phyloP scores from a whole-genome alignment of 2,329 filamentous ascomycete species.

The Trichophyton verrucosum region DNA sequence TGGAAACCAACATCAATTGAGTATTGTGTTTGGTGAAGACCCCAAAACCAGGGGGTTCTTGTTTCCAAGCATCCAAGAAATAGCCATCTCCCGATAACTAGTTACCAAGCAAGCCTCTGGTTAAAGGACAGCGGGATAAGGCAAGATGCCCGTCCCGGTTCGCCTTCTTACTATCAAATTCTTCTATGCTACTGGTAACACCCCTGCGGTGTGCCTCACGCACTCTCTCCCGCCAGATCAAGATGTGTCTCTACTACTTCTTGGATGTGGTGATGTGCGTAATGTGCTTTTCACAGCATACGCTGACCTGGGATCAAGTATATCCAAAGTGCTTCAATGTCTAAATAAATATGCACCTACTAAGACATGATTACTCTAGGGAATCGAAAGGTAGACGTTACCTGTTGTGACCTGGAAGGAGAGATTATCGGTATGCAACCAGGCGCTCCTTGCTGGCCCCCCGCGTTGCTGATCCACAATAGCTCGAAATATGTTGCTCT shows the following conservation, averaged over 20 bases:
- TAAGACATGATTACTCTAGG: background rate
- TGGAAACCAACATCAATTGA: too few species aligned
- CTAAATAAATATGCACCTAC: too few species aligned
- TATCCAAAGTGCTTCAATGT: too few species aligned
- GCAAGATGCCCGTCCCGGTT: slow-evolving; percentile 2
- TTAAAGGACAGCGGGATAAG: background rate
- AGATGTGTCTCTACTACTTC: slow-evolving; percentile 40
- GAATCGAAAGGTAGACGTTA: slow-evolving; percentile 39
- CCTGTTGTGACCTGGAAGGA: slow-evolving; percentile 43
- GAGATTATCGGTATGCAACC: slow-evolving; percentile 37
- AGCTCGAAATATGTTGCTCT: slow-evolving; percentile 46
- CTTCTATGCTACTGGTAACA: slow-evolving; percentile 37
- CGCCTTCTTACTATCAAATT: slow-evolving; percentile 13
- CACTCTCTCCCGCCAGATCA: slow-evolving; percentile 38
- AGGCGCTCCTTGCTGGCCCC: background rate
- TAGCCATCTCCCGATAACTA: too few species aligned
- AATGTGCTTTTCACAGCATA: slow-evolving; percentile 46
- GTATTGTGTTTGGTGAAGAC: too few species aligned
- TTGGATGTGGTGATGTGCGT: slow-evolving; percentile 47
- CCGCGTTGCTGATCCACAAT: background rate
- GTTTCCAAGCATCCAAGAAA: too few species aligned
- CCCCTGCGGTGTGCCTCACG: slow-evolving; percentile 41
- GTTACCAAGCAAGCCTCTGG: background rate
- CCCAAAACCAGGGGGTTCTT: too few species aligned
- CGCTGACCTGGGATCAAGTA: slow-evolving; percentile 20